Evolutionary conservation across 371 early-diverging fungal genomes (phyloP).

Genomic region (Mucor racemosus): DNA sequence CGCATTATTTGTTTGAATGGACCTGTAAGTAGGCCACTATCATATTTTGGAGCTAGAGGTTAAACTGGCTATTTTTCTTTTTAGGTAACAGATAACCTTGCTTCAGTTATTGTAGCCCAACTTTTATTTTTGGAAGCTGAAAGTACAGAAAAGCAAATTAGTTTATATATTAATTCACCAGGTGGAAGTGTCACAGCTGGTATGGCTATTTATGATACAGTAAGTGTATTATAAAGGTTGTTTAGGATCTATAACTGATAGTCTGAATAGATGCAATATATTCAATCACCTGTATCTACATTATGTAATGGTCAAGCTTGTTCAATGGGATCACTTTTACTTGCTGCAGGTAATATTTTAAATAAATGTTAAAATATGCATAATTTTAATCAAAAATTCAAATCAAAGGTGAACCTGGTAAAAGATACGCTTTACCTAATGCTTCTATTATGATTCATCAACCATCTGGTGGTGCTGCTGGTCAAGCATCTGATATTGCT

Average conservation of each 20-base stretch:
- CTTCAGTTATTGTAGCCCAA: slow-evolving; percentile 92
- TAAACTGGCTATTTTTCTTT: neutral
- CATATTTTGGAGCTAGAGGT: neutral
- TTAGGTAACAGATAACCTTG: slow-evolving; percentile 81
- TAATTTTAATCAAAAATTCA: neutral
- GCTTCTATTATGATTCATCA: slow-evolving; percentile 97
- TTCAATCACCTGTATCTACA: slow-evolving; percentile 92
- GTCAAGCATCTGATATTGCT: slow-evolving; percentile 97
- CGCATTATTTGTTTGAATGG: slow-evolving; percentile 95
- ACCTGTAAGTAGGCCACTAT: slow-evolving; percentile 51
- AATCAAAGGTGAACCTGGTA: slow-evolving; percentile 78
- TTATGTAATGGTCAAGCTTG: slow-evolving; percentile 97
- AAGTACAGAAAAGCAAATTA: slow-evolving; percentile 91
- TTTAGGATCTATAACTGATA: too few relatives aligned
- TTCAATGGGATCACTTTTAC: slow-evolving; percentile 96
- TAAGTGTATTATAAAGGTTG: slow-evolving; percentile 37
- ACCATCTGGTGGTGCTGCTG: slow-evolving; percentile 95
- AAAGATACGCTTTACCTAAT: slow-evolving; percentile 88
- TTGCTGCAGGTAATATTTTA: slow-evolving; percentile 73
- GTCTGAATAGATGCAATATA: slow-evolving; percentile 56
- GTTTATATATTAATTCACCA: slow-evolving; percentile 95
- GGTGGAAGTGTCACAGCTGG: slow-evolving; percentile 97
- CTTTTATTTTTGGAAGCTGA: slow-evolving; percentile 95
- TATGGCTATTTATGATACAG: slow-evolving; percentile 92
- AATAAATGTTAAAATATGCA: neutral